Percentiles rank a stretch among this genome's conserved stretches.
These are phyloP conservation scores for Puccinia novopanici DNA, from an alignment of 1,284 basidiomycete genomes.

Conservation along the genomic window DNA sequence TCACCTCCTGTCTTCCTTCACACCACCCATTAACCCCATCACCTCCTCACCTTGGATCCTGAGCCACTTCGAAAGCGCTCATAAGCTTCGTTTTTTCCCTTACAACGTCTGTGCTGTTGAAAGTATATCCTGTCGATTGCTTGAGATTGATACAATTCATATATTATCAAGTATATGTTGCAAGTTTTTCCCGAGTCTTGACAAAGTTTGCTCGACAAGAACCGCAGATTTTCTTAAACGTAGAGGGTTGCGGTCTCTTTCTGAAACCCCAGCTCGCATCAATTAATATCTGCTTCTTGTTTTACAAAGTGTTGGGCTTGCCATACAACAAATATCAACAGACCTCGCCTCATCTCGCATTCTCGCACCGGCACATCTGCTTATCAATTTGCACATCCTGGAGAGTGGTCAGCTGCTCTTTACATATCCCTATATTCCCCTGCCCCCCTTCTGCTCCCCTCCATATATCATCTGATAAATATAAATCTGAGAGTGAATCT, in stretches of 20 bases:
- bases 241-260: background rate
- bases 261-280: background rate
- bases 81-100: background rate
- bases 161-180: too few relatives aligned
- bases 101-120: background rate
- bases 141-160: background rate
- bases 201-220: constrained; percentile 8
- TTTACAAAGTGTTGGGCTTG: too few relatives aligned
- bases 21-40: background rate
- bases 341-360: background rate
- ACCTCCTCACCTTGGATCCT: constrained; percentile 6
- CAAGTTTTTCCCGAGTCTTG: background rate
- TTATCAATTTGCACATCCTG: constrained; percentile 26
- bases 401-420: constrained; percentile 7
- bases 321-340: background rate
- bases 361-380: constrained; percentile 5
- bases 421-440: too few relatives aligned
- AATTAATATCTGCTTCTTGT: background rate
- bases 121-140: background rate
- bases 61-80: background rate
- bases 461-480: too few relatives aligned
- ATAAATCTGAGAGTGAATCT: background rate
- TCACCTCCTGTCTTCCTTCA: background rate
- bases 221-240: background rate
- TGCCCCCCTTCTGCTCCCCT: background rate